Conservation (phyloP, 805 yeast species). For the Yarrowia osloensis region DNA sequence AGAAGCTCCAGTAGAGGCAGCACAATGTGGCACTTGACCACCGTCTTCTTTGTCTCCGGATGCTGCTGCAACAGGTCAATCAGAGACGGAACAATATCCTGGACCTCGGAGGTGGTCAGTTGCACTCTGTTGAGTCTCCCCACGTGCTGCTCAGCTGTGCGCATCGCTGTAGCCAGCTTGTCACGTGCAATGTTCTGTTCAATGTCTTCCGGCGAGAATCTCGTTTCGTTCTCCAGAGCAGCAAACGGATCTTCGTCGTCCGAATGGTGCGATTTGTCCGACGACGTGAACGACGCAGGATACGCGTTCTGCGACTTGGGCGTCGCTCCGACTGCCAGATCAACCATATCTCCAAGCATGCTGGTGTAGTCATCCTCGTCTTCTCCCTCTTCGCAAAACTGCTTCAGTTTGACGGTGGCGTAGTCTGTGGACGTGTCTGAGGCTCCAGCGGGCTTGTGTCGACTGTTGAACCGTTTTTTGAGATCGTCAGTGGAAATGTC, state of each 20-base stretch:
- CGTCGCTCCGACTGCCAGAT: conserved; percentile 27
- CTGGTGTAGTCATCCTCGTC: conserved; percentile 36
- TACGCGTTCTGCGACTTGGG: conserved; percentile 4
- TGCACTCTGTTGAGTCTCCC: conserved; percentile 3
- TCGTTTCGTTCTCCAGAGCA: conserved; percentile 32
- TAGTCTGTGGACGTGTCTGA: not conserved
- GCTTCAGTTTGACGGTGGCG: conserved; percentile 9
- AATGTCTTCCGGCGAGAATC: conserved; percentile 35
- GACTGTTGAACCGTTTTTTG: not conserved
- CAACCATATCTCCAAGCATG: conserved; percentile 31
- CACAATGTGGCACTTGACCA: conserved; percentile 36
- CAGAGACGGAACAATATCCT: conserved; percentile 1
- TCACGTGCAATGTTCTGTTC: conserved; percentile 32
- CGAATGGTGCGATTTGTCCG: conserved; percentile 15
- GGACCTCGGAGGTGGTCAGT: conserved; percentile 2
- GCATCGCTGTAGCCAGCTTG: conserved; percentile 29
- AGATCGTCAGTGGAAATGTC: conserved; percentile 16
- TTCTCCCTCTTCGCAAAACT: conserved; percentile 31
- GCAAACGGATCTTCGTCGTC: conserved; percentile 34
- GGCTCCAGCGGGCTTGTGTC: not conserved
- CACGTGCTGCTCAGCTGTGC: conserved; percentile 5
- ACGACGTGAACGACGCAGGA: conserved; percentile 16
- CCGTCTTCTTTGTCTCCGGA: conserved; percentile 33
- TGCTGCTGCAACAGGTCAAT: not conserved
- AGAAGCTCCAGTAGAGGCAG: conserved; percentile 36